These are phyloP conservation scores for Tuctoria greenei DNA, from an alignment of 176 grass and related monocot genomes.

Conservation along the genomic window DNA sequence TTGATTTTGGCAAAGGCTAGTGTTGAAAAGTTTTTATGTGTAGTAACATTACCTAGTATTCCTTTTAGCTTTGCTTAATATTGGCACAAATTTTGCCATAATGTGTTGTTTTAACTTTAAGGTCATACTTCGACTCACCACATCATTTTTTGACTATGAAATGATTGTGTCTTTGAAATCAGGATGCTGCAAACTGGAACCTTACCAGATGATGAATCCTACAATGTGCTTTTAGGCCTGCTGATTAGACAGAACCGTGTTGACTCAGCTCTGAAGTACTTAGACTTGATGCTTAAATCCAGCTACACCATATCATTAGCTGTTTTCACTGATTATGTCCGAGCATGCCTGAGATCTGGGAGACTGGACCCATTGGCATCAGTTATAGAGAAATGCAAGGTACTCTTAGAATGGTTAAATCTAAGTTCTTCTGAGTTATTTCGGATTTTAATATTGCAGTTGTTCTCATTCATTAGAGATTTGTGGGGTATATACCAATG, in stretches of 20 bases:
- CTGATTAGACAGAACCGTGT: slow-evolving; percentile 57
- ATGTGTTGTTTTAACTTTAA: slow-evolving; percentile 24
- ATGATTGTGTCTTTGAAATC: slow-evolving; percentile 62
- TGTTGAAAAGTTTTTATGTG: background rate
- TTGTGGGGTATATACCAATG: slow-evolving; percentile 7
- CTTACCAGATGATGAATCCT: slow-evolving; percentile 84
- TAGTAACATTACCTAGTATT: slow-evolving; percentile 10
- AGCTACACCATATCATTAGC: slow-evolving; percentile 47
- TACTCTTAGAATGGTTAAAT: slow-evolving; percentile 37
- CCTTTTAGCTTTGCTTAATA: background rate
- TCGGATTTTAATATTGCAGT: background rate
- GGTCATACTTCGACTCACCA: slow-evolving; percentile 15
- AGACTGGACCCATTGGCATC: slow-evolving; percentile 73
- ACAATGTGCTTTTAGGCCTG: slow-evolving; percentile 85
- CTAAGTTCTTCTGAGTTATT: background rate
- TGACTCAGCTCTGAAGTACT: slow-evolving; percentile 78
- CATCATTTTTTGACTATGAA: slow-evolving; percentile 35
- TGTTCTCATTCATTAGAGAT: background rate
- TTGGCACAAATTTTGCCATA: background rate
- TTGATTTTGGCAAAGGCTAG: background rate
- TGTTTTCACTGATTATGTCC: slow-evolving; percentile 64
- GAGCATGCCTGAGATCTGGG: slow-evolving; percentile 62
- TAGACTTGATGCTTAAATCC: slow-evolving; percentile 82
- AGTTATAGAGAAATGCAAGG: slow-evolving; percentile 99
- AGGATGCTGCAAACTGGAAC: slow-evolving; percentile 93